phyloP scores from a whole-genome alignment of 306 rosid genomes.

The Castanea sativa region DNA sequence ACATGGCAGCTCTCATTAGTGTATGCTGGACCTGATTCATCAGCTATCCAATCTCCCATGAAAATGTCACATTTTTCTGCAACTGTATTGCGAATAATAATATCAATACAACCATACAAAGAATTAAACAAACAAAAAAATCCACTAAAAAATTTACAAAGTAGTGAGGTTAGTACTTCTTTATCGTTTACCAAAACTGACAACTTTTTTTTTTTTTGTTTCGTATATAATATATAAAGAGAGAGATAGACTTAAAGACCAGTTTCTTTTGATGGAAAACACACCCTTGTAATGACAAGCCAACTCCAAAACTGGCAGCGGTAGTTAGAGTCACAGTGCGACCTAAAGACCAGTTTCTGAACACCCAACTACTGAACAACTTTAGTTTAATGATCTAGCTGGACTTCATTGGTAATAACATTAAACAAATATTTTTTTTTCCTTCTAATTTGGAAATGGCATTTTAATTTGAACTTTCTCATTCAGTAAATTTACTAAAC shows the following conservation, averaged over 20 bases:
- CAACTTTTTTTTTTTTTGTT: neutral
- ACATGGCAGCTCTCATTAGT: slow-evolving; percentile 66
- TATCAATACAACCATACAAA: neutral
- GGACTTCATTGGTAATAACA: neutral
- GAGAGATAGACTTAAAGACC: neutral
- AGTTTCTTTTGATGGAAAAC: too few relatives aligned
- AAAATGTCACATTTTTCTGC: slow-evolving; percentile 64
- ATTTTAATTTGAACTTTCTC: neutral
- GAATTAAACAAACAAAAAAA: neutral
- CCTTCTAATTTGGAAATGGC: neutral
- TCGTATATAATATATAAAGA: too few relatives aligned
- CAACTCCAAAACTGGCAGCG: too few relatives aligned
- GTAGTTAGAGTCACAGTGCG: too few relatives aligned
- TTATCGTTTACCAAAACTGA: neutral
- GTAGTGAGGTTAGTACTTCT: neutral
- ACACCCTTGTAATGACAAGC: too few relatives aligned
- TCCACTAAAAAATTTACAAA: neutral
- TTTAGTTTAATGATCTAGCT: neutral
- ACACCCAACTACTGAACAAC: neutral
- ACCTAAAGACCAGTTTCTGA: neutral
- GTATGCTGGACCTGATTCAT: slow-evolving; percentile 58
- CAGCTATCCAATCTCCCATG: slow-evolving; percentile 75
- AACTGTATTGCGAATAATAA: slow-evolving; percentile 1
- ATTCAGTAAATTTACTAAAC: neutral
- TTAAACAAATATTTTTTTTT: neutral